Base-by-base conservation (phyloP, 257 asterid genomes). In the Oldenlandia corymbosa region DNA sequence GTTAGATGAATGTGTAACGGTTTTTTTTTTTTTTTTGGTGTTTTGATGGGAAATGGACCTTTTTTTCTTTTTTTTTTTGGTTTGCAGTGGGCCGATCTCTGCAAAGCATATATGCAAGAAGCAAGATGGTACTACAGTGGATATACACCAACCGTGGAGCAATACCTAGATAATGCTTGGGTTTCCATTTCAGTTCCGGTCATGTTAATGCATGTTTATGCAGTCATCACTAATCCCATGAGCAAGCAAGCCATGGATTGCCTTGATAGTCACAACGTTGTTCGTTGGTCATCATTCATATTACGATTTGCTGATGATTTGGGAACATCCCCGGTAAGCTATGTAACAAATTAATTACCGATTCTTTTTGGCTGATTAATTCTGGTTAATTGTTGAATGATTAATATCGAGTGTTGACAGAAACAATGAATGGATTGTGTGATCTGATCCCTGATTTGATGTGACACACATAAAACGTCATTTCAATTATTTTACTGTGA, bases 281-380 rank as follows among this genome's bases (percentile, higher is more conserved):
- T 83, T 24, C 77, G 76, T 7, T 75, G 45, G 11, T 46, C 88
- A 1, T 42, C 71, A 0, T 73, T 53, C 50, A 4, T 85, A 54
- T 0, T 78, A 3, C 71, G 91, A 0, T 71, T 88, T 5, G 61
- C 71, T 0, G 64, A 88, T 56, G 96, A 88, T 60, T 48, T 85
- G 0, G 88, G 74, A 37, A 84, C 89, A 4, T 75, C 85, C 0
- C 54, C 54, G 11, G 67, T 62, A 48, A 8, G 31, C n/a, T n/a
- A n/a, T n/a, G n/a, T n/a, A n/a, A n/a, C n/a, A n/a, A n/a, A n/a
- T n/a, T n/a, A n/a, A n/a, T n/a, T n/a, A n/a, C n/a, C n/a, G n/a
- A n/a, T n/a, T n/a, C n/a, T n/a, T n/a, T n/a, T n/a, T n/a, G n/a
- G n/a, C n/a, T n/a, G n/a, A n/a, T n/a, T n/a, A n/a, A n/a, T n/a